These are phyloP conservation scores for Suhomyces sp. DNA, from an alignment of 805 yeast genomes.

Conservation along the genomic window DNA sequence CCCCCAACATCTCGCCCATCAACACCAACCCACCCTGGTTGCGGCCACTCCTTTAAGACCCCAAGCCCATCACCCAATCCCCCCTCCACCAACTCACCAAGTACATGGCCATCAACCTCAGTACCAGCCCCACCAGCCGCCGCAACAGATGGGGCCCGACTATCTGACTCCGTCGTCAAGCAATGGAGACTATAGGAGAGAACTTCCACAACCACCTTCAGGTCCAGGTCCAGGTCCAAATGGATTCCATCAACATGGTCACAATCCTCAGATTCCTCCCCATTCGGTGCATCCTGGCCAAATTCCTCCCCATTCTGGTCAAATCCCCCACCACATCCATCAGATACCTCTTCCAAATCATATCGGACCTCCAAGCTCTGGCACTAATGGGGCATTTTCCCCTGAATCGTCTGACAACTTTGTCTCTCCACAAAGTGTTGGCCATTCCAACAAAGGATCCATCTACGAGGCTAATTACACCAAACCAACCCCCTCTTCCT, in stretches of 20 bases:
- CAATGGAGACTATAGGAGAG: no score
- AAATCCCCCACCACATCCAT: not conserved
- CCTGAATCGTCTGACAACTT: not conserved
- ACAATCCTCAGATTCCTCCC: no score
- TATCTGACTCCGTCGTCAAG: no score
- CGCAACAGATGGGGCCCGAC: no score
- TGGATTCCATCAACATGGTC: no score
- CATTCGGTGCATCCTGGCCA: no score
- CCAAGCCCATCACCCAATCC: slow-evolving; percentile 1
- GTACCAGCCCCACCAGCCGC: slow-evolving; percentile 1
- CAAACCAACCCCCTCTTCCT: no score
- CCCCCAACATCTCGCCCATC: slow-evolving; percentile 2
- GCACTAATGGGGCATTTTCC: no score
- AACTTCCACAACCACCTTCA: not conserved
- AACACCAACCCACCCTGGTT: slow-evolving; percentile 2
- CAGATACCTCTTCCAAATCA: no score
- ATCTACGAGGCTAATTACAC: slow-evolving; percentile 1
- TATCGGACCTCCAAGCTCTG: no score
- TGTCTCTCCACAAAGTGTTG: not conserved
- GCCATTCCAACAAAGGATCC: not conserved
- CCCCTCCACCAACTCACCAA: slow-evolving; percentile 2
- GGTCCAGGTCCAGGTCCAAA: not conserved
- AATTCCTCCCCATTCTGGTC: no score
- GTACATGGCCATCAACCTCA: slow-evolving; percentile 2
- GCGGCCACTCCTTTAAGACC: not conserved